Base-by-base conservation (phyloP, 768 basidiomycete species). In the Dendrothele bispora region DNA sequence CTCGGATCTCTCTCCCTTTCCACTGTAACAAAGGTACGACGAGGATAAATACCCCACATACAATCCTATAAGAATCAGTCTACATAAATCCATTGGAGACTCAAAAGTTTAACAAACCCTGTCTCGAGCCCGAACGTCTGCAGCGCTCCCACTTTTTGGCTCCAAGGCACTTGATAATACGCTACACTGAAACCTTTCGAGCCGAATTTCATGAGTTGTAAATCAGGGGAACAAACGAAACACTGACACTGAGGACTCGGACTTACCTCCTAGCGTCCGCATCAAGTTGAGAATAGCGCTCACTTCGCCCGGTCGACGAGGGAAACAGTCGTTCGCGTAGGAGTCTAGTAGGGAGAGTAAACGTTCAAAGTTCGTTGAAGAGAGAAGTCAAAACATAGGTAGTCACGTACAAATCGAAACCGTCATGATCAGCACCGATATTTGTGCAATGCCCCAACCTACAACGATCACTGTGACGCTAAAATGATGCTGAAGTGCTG, bases 151-250 rank as follows among this genome's bases (percentile, higher is more conserved):
- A n/a, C n/a, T n/a, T n/a, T n/a, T n/a, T n/a, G n/a, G n/a, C n/a
- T n/a, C n/a, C n/a, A n/a, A n/a, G n/a, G n/a, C 15, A 81, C 74
- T 54, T 82, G 80, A 63, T 77, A 81, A 58, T 74, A 82, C 2
- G 80, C 78, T 8, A 82, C 78, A 39, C 69, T 72, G 61, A 82
- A 82, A 49, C 78, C 77, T n/a, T n/a, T n/a, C n/a, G n/a, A n/a
- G n/a, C n/a, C n/a, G n/a, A n/a, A n/a, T n/a, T n/a, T n/a, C n/a
- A n/a, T n/a, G n/a, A n/a, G n/a, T n/a, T n/a, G n/a, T n/a, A n/a
- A n/a, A n/a, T n/a, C n/a, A n/a, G n/a, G n/a, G n/a, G n/a, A n/a
- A n/a, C n/a, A n/a, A n/a, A n/a, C 39, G 26, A 14, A n/a, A n/a
- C n/a, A n/a, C n/a, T n/a, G n/a, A n/a, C n/a, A n/a, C n/a, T n/a